phyloP scores from a whole-genome alignment of 1,284 basidiomycete genomes.

The Pholiota adiposa region DNA sequence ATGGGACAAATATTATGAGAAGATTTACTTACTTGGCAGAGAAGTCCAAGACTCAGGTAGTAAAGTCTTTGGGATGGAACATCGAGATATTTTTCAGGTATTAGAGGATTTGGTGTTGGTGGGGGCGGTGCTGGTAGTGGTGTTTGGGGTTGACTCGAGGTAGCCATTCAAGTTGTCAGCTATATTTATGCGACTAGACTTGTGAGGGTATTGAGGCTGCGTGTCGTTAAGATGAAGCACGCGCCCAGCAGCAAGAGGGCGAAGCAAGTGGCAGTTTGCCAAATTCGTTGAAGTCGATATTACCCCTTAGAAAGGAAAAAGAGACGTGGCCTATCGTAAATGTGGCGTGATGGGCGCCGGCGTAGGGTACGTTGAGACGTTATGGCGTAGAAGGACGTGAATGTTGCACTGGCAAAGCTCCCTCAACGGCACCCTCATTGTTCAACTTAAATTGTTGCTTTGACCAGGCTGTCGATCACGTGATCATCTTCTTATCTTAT shows the following conservation, averaged over 20 bases:
- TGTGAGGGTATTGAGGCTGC: background rate
- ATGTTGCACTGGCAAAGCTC: background rate
- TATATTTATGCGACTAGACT: no score
- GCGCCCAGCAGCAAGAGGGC: background rate
- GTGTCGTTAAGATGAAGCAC: background rate
- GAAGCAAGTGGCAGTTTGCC: no score
- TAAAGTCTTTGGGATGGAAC: conserved; percentile 63
- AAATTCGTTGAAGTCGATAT: no score
- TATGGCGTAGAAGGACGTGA: background rate
- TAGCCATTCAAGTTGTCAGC: background rate
- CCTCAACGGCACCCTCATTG: background rate
- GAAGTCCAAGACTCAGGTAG: conserved; percentile 54
- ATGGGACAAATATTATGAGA: background rate
- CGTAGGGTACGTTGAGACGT: no score
- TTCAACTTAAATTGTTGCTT: background rate
- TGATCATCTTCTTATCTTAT: conserved; percentile 4
- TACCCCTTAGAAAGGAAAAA: no score
- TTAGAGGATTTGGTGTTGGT: conserved; percentile 38
- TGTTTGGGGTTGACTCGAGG: background rate
- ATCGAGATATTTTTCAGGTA: conserved; percentile 59
- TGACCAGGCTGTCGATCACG: background rate
- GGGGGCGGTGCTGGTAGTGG: conserved; percentile 11
- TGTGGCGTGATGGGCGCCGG: no score
- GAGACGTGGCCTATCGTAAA: no score
- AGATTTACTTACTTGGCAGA: conserved; percentile 49